Base-by-base conservation (phyloP, 2,329 filamentous ascomycete species). In the Geosmithia morbida region DNA sequence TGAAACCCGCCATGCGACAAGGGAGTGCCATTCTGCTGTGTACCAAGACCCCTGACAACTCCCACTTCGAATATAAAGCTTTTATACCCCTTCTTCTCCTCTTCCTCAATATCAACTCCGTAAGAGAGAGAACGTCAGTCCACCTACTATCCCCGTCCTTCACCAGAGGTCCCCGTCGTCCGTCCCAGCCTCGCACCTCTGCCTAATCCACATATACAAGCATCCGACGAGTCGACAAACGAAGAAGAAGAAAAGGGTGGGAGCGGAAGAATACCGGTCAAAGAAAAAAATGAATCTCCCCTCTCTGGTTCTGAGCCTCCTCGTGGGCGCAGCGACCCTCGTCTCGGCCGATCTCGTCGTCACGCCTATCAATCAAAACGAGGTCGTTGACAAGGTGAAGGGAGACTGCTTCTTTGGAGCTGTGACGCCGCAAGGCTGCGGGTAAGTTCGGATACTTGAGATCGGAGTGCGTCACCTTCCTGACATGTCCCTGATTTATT, bases 331-430 rank as follows among this genome's bases (percentile, higher is more conserved):
- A 5, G 13, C 17, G 8, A 5, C 22, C 2, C 56, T 74, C 45
- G 71, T 59, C 55, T 68, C 62, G 52, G 75, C 75, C 26, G 74
- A 69, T 48, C 66, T 79, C 45, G 72, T 79, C 56, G 70, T 74
- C 56, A 75, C 71, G 3, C 75, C 75, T 46, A 67, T 79, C 52
- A 61, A 59, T 41, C 50, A 57, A 19, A 61, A 77, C 51, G 74
- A 77, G 57, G 63, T 78, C 33, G 69, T 79, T n/a, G 55, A 62
- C 26, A 71, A 66, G 54, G 53, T 58, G 17, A 37, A 55, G 2
- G 70, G 67, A 26, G 75, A 79, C 56, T 79, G 75, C 57, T 72
- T 68, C 53, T 75, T 71, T 54, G 75, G 75, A 33, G 71, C 74
- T 17, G 66, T 69, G 5, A 79, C 75, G 30, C 73, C 75, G 4